phyloP scores from a whole-genome alignment of 176 grass and related monocot species.

The Poa pratensis region DNA sequence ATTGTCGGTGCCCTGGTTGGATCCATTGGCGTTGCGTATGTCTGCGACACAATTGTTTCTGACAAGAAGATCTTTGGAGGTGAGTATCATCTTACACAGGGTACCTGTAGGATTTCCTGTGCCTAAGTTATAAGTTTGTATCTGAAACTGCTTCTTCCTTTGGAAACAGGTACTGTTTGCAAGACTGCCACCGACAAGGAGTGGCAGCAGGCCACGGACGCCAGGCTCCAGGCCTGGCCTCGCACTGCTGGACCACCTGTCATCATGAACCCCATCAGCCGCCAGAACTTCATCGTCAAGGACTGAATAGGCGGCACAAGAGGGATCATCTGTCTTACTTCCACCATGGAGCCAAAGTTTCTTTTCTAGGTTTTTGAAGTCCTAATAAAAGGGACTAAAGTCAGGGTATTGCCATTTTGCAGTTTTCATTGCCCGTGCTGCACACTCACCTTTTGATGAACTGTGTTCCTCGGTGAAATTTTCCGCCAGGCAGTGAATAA shows the following conservation, averaged over 20 bases:
- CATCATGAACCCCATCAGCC: conserved; percentile 93
- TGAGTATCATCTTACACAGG: conserved; percentile 28
- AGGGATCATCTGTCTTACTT: background rate
- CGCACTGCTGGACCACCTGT: conserved; percentile 85
- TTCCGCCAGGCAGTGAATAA: conserved; percentile 32
- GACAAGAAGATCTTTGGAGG: conserved; percentile 68
- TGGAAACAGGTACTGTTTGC: conserved; percentile 47
- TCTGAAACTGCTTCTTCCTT: background rate
- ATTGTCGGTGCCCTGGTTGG: conserved; percentile 36
- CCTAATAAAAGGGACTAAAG: conserved; percentile 37
- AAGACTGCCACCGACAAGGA: conserved; percentile 73
- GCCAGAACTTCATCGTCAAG: conserved; percentile 94
- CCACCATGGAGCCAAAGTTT: conserved; percentile 37
- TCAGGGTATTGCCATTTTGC: background rate
- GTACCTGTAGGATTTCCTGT: background rate
- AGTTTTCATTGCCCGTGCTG: background rate
- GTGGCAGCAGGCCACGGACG: conserved; percentile 77
- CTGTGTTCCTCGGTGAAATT: conserved; percentile 32
- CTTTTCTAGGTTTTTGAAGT: conserved; percentile 20
- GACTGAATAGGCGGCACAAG: conserved; percentile 23
- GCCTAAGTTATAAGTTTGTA: background rate
- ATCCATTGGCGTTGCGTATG: conserved; percentile 48
- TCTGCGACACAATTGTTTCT: conserved; percentile 50
- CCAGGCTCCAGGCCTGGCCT: conserved; percentile 91
- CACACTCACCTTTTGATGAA: conserved; percentile 6